phyloP scores from a whole-genome alignment of 1,284 basidiomycete species.

The Malassezia yamatoensis region DNA sequence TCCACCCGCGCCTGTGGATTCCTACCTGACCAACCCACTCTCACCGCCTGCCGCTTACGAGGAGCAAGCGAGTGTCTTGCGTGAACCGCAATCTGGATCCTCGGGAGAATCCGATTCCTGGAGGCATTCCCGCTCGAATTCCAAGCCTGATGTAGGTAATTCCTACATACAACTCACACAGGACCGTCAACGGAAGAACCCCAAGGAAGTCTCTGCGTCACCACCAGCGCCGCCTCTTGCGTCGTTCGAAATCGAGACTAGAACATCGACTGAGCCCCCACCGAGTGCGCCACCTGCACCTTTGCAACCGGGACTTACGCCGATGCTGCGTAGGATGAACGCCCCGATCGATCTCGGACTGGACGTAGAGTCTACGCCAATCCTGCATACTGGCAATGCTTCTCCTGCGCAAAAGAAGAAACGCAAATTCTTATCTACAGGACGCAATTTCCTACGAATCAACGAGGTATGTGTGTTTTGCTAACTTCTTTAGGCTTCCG shows the following conservation, averaged over 20 bases:
- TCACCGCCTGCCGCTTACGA: no score
- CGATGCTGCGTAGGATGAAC: slow-evolving; percentile 6
- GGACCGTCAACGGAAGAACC: not conserved
- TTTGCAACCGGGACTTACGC: slow-evolving; percentile 6
- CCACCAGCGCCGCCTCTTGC: not conserved
- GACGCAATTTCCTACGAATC: slow-evolving; percentile 7
- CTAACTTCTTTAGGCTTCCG: not conserved
- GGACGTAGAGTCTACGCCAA: slow-evolving; percentile 13
- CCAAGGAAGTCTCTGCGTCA: not conserved
- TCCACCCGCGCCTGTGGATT: no score
- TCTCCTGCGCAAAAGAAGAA: slow-evolving; percentile 8
- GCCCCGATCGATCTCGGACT: not conserved
- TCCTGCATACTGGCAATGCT: slow-evolving; percentile 4
- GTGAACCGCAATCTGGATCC: no score
- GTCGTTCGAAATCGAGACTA: not conserved
- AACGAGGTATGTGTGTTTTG: not conserved
- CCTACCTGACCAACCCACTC: no score
- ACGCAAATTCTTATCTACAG: slow-evolving; percentile 8
- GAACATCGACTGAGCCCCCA: no score
- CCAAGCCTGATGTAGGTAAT: not conserved
- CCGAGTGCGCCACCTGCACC: not conserved
- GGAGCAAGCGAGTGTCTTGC: no score
- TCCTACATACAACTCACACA: not conserved
- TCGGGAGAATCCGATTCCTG: no score
- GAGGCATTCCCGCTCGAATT: not conserved